phyloP scores from a whole-genome alignment of 1,284 basidiomycete species.

The Ceratobasidium sp. region DNA sequence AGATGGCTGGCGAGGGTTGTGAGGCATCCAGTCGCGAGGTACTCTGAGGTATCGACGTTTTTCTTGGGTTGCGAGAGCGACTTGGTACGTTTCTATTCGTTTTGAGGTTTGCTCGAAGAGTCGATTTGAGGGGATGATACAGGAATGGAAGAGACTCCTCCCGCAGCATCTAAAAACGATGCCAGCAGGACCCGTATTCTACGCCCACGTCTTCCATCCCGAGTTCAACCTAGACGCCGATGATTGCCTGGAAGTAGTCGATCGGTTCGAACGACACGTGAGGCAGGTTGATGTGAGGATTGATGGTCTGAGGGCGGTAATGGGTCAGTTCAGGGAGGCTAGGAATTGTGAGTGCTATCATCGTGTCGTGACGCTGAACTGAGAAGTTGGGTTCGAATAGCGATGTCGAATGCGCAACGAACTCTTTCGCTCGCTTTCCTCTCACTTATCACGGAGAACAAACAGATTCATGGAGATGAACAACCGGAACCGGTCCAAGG shows the following conservation, averaged over 20 bases:
- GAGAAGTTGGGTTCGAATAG: conserved; percentile 58
- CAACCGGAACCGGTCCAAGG: conserved; percentile 55
- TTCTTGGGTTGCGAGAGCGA: conserved; percentile 84
- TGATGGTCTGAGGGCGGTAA: conserved; percentile 73
- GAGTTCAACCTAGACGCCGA: conserved; percentile 84
- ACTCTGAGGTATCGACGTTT: conserved; percentile 84
- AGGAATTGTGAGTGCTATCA: conserved; percentile 69
- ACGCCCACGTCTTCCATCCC: conserved; percentile 84
- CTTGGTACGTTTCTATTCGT: conserved; percentile 62
- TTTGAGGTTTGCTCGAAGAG: neutral
- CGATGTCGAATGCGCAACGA: conserved; percentile 80
- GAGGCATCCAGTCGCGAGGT: conserved; percentile 82
- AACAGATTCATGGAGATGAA: conserved; percentile 63
- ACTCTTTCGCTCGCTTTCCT: conserved; percentile 77
- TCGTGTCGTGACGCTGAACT: neutral
- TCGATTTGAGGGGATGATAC: neutral
- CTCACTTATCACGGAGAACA: conserved; percentile 70
- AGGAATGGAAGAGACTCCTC: conserved; percentile 81
- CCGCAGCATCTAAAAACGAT: conserved; percentile 70
- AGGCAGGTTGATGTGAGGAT: conserved; percentile 76
- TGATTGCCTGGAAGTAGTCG: conserved; percentile 70
- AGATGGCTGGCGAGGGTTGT: conserved; percentile 79
- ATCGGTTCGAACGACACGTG: conserved; percentile 75
- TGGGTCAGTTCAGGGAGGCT: conserved; percentile 73
- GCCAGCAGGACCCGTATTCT: conserved; percentile 77